Evolutionary conservation across 495 filamentous ascomycete species (phyloP), one percentile per base, ranked within the genome.

Genomic region (Paragyromitra xinjiangensis): DNA sequence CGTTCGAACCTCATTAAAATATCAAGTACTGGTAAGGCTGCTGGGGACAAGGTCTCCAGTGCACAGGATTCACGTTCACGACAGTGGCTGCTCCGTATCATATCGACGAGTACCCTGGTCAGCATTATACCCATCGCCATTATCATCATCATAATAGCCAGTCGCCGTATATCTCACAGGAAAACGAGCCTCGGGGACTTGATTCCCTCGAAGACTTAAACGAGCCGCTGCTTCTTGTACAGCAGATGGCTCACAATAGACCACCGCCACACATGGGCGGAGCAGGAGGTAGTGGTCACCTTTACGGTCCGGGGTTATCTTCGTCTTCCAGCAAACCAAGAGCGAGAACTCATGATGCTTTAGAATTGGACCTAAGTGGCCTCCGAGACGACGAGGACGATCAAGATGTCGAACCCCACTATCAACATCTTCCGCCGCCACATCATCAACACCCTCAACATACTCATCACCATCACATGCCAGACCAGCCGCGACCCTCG

Each of bases 191-290:
- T 44, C 79, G 80, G 71, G 73, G 81, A 59, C 80, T 82, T 45
- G 80, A 82, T 78, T 80, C 80, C 53, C 81, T 82, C 50, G 80
- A 80, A 70, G 81, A 82, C 67, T 70, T 82, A 53, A 79, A 67
- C 77, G 77, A 82, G 71, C 80, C 80, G 66, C 77, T 82, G 68
- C 77, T 82, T 68, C 71, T 72, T 53, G 80, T 82, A 64, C 79
- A 81, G 75, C 80, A 82, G 64, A 82, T 82, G 80, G 81, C 81
- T 80, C 81, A 82, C 53, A 81, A 82, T 48, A 80, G 81, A 72
- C 76, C 81, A 71, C 73, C 81, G 69, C 81, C 80, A 78, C 80
- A 82, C 48, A 77, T 80, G 70, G 70, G 81, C 56, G 78, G 78
- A 66, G 79, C 78, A 81, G 81, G 81, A 80, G 78, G 78, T 37